Evolutionary conservation across 371 early-diverging fungal genomes (phyloP).

Genomic region (Thermomucor indicae-seudaticae): DNA sequence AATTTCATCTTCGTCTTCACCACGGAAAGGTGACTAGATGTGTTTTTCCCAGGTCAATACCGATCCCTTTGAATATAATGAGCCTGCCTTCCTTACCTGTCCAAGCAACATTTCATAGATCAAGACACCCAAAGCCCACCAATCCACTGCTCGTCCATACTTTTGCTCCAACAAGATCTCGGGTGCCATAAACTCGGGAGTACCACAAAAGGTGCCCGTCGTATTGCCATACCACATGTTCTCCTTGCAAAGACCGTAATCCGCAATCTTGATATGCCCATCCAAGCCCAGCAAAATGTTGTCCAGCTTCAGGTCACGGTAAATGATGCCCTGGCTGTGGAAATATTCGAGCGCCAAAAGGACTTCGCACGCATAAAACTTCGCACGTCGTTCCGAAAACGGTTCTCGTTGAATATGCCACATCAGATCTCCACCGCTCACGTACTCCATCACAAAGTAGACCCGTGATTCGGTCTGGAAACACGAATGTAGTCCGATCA

Average conservation of each 20-base stretch:
- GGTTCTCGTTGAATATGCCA: constrained; percentile 90
- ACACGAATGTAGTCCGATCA: constrained; percentile 93
- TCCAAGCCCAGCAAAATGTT: constrained; percentile 57
- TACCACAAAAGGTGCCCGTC: constrained; percentile 89
- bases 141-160: constrained; percentile 86
- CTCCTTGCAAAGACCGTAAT: constrained; percentile 83
- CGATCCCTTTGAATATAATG: not conserved
- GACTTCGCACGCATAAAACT: constrained; percentile 98
- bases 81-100: constrained; percentile 46
- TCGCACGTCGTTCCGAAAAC: constrained; percentile 85
- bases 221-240: constrained; percentile 54
- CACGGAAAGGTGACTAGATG: constrained; percentile 82
- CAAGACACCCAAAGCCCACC: constrained; percentile 94
- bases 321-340: constrained; percentile 45
- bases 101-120: constrained; percentile 96
- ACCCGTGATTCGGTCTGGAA: constrained; percentile 94
- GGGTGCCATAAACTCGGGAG: constrained; percentile 78
- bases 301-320: constrained; percentile 50
- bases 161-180: constrained; percentile 79
- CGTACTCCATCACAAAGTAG: constrained; percentile 99
- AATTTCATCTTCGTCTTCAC: constrained; percentile 95
- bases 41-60: not conserved
- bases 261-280: constrained; percentile 98
- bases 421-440: constrained; percentile 99
- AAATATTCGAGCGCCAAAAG: constrained; percentile 82